Base-by-base conservation (phyloP, 768 basidiomycete species). In the Cystofilobasidium ferigula region DNA sequence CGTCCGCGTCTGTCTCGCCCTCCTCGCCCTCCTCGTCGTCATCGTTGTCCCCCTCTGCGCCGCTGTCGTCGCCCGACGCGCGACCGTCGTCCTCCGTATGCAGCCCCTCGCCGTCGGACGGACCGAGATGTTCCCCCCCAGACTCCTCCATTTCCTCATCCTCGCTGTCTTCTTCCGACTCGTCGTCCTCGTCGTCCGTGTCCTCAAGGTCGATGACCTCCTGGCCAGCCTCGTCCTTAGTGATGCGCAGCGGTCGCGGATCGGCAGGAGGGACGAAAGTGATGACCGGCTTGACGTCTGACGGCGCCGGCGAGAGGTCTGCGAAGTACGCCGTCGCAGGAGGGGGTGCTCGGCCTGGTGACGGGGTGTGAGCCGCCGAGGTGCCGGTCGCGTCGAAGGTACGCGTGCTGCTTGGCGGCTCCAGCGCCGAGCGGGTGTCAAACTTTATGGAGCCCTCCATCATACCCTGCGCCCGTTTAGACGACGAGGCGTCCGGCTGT, bases 161-260 rank as follows among this genome's bases (percentile, higher is more conserved):
- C 8, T 59, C 35, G 3, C n/a, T n/a, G 32, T 59, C 35, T 12
- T 59, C 57, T 5, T 43, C 38, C 20, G 42, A 38, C 24, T 60
- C 58, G 20, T 43, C 40, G 1, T 60, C 58, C 30, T 53, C 58
- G 16, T 56, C 54, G 20, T 61, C 59, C 26, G 64, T 60, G 28
- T 67, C 65, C 28, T 56, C 65, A 16, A 67, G 28, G 36, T 67
- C 65, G 32, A 67, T 67, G 35, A 61, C 58, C 16, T 67, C 65
- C 28, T 34, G 38, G 35, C 61, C 60, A 18, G 34, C 47, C 18
- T 61, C 65, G 26, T 67, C 42, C 34, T 36, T 47, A 24, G 51
- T 64, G 28, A 54, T 28, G 30, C 51, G 51, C 51, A 54, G 51
- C 51, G 51, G 28, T 3, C 28, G 28, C 51, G 8, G 30, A 9